Conservation (phyloP, 768 basidiomycete genomes). For the Asterophora parasitica region DNA sequence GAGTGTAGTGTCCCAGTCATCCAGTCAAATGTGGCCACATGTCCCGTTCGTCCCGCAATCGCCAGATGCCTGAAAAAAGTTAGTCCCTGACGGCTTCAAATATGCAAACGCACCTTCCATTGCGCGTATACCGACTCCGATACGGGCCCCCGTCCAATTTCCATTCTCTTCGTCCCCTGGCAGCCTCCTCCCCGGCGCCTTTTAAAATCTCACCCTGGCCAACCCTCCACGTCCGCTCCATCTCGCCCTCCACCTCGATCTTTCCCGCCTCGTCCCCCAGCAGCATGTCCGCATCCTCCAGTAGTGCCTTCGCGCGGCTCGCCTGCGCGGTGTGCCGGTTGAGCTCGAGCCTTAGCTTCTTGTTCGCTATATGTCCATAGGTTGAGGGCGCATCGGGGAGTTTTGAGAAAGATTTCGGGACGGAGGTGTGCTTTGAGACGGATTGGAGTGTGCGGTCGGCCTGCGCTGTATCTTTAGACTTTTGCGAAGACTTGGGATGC, state of each 20-base stretch:
- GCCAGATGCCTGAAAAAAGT: conserved; percentile 64
- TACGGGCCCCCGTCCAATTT: conserved; percentile 85
- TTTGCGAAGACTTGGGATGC: conserved; percentile 12
- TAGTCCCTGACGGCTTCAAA: not conserved
- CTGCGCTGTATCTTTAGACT: conserved; percentile 22
- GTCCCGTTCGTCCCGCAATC: conserved; percentile 76
- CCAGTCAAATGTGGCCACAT: conserved; percentile 94
- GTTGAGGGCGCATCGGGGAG: conserved; percentile 42
- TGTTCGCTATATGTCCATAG: conserved; percentile 63
- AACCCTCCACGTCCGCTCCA: conserved; percentile 90
- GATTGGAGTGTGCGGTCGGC: conserved; percentile 55
- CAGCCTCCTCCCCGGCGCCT: conserved; percentile 69
- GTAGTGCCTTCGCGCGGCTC: conserved; percentile 55
- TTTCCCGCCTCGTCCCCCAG: conserved; percentile 63
- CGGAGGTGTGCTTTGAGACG: conserved; percentile 49
- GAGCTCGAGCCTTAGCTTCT: conserved; percentile 70
- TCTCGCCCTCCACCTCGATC: conserved; percentile 69
- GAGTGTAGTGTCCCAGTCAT: conserved; percentile 79
- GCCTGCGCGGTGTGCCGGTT: conserved; percentile 55
- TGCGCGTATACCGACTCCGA: conserved; percentile 78
- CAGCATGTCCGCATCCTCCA: conserved; percentile 72
- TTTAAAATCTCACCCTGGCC: conserved; percentile 72
- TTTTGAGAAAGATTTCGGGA: conserved; percentile 65
- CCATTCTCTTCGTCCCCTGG: conserved; percentile 70
- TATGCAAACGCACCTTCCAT: conserved; percentile 66